Conservation (phyloP, 2,329 filamentous ascomycete species). For the Plectosphaerella sp. region DNA sequence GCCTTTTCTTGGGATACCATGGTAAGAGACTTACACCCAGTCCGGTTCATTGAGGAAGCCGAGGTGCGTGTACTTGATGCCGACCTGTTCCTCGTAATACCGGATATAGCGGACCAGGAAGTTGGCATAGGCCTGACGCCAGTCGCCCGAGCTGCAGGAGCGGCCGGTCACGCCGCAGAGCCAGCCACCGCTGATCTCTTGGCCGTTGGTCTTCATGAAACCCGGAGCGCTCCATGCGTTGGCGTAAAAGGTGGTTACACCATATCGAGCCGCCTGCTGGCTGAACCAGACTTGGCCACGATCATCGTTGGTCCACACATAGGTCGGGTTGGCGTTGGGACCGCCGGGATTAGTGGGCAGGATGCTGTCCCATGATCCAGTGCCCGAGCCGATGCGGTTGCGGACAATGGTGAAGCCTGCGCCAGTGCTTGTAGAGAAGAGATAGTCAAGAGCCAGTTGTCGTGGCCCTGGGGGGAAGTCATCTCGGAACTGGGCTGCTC, state of each 20-base stretch:
- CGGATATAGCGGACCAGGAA: constrained; percentile 43
- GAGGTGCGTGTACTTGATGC: constrained; percentile 35
- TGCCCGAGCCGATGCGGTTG: constrained; percentile 39
- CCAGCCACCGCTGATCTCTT: constrained; percentile 21
- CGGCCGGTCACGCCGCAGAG: constrained; percentile 34
- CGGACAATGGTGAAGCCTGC: constrained; percentile 30
- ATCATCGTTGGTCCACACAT: constrained; percentile 41
- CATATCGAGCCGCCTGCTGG: constrained; percentile 38
- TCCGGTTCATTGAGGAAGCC: constrained; percentile 14
- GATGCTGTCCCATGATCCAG: constrained; percentile 26
- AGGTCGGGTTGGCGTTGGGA: constrained; percentile 32
- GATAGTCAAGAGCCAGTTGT: constrained; percentile 34
- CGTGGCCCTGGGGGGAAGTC: constrained; percentile 19
- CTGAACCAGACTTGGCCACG: constrained; percentile 47
- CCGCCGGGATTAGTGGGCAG: constrained; percentile 38
- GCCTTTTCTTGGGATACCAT: no score
- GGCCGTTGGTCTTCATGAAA: constrained; percentile 42
- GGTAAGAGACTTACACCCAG: constrained; percentile 2
- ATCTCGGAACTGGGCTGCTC: constrained; percentile 34
- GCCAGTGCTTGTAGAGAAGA: constrained; percentile 32
- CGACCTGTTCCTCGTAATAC: constrained; percentile 34
- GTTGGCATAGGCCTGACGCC: constrained; percentile 43
- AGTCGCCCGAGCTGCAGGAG: constrained; percentile 35
- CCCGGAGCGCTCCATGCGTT: constrained; percentile 43
- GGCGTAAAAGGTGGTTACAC: constrained; percentile 33